Percentiles rank a stretch among this genome's conserved stretches.
These are phyloP conservation scores for Epichloe festucae DNA, from an alignment of 2,329 filamentous ascomycete species.

Conservation along the genomic window DNA sequence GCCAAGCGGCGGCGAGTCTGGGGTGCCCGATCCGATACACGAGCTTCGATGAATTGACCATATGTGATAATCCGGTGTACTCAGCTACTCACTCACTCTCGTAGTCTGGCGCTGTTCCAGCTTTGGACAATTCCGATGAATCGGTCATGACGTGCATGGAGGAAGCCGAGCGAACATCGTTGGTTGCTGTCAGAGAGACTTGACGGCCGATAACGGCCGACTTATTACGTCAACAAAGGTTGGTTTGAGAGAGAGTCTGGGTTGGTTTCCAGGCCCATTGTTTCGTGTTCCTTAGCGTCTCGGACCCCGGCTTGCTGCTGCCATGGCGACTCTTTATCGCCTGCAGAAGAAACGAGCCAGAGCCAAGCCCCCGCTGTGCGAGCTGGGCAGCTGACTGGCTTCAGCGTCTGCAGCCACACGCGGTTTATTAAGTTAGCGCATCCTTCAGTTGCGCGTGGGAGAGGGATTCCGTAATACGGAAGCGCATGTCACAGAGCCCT, in stretches of 20 bases:
- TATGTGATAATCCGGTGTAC: no score
- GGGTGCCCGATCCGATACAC: no score
- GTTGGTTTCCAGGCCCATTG: slow-evolving; percentile 1
- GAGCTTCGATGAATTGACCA: no score
- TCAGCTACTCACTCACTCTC: no score
- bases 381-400: slow-evolving; percentile 1
- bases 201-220: no score
- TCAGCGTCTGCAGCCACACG: background rate
- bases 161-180: no score
- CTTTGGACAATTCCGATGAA: no score
- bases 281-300: slow-evolving; percentile 6
- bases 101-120: no score
- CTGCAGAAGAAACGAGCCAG: background rate
- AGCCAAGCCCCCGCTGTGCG: background rate
- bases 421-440: background rate
- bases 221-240: no score
- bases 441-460: background rate
- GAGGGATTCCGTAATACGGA: background rate
- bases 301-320: slow-evolving; percentile 10
- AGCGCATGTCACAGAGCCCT: background rate
- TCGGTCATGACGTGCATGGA: no score
- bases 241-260: no score
- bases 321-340: slow-evolving; percentile 11
- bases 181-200: no score
- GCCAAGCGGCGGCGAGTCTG: background rate